Percentiles rank a stretch among this genome's conserved stretches.
phyloP scores from a whole-genome alignment of 257 asterid species.

The Primulina huaijiensis region DNA sequence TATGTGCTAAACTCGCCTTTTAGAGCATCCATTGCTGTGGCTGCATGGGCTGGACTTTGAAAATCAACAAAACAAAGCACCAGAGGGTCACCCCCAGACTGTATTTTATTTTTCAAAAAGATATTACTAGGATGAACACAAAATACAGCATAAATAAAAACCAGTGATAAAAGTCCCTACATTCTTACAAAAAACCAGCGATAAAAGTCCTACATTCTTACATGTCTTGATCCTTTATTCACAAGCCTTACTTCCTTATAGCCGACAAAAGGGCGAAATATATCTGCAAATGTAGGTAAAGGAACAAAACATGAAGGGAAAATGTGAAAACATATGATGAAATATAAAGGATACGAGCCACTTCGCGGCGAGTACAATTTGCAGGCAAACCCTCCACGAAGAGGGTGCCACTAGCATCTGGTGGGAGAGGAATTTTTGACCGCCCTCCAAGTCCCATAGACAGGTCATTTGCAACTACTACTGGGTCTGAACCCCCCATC shows the following conservation, averaged over 20 bases:
- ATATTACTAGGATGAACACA: slow-evolving; percentile 1
- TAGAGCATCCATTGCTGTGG: slow-evolving; percentile 72
- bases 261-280: slow-evolving; percentile 88
- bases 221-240: slow-evolving; percentile 70
- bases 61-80: slow-evolving; percentile 85
- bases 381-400: slow-evolving; percentile 55
- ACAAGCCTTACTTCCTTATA: slow-evolving; percentile 77
- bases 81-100: slow-evolving; percentile 70
- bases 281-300: slow-evolving; percentile 54
- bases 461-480: slow-evolving; percentile 39
- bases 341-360: slow-evolving; percentile 71
- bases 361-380: slow-evolving; percentile 52
- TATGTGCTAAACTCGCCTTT: slow-evolving; percentile 44
- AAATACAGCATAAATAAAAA: slow-evolving; percentile 9
- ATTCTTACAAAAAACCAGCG: slow-evolving; percentile 40
- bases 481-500: slow-evolving; percentile 46
- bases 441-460: slow-evolving; percentile 41
- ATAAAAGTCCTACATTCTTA: slow-evolving; percentile 33
- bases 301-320: slow-evolving; percentile 34
- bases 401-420: slow-evolving; percentile 81
- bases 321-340: background rate
- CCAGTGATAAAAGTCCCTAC: background rate
- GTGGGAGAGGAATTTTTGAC: slow-evolving; percentile 69
- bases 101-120: slow-evolving; percentile 24
- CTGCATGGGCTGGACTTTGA: slow-evolving; percentile 76